Evolutionary conservation across 2,329 filamentous ascomycete genomes (phyloP).

Genomic region (Ascosphaera aggregata): DNA sequence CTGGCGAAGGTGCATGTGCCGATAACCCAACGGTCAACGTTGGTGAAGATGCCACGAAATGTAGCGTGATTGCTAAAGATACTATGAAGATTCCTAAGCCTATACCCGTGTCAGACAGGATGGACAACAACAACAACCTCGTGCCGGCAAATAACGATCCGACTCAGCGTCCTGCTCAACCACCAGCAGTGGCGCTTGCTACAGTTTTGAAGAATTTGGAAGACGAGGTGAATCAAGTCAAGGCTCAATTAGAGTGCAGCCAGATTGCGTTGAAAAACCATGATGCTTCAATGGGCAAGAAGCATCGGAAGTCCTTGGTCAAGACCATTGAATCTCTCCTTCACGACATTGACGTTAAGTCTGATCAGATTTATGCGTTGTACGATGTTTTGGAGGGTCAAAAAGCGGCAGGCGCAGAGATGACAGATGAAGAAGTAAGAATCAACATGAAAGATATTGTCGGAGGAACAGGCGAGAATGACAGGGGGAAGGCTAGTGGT

Average conservation of each 20-base stretch:
- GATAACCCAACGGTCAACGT: neutral
- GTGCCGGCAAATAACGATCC: constrained; percentile 28
- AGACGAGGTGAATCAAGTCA: constrained; percentile 58
- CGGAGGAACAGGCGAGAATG: neutral
- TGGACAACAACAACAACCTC: constrained; percentile 12
- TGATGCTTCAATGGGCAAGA: constrained; percentile 42
- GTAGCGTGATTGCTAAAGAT: constrained; percentile 4
- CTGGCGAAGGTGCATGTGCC: neutral
- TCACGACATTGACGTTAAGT: constrained; percentile 44
- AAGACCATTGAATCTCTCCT: constrained; percentile 37
- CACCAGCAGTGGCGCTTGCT: constrained; percentile 49
- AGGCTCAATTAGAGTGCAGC: constrained; percentile 39
- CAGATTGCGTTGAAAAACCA: constrained; percentile 40
- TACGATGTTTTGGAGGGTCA: constrained; percentile 71
- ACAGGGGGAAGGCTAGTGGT: constrained; percentile 1
- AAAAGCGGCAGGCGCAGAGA: constrained; percentile 38
- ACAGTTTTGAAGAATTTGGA: constrained; percentile 63
- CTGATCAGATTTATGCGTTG: constrained; percentile 57
- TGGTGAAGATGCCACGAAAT: constrained; percentile 1
- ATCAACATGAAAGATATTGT: constrained; percentile 28
- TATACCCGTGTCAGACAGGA: constrained; percentile 26
- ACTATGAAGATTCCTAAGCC: constrained; percentile 24
- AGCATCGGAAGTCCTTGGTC: constrained; percentile 37
- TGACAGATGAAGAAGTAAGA: constrained; percentile 39
- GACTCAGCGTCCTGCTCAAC: constrained; percentile 37